These are phyloP conservation scores for Monilinia laxa DNA, from an alignment of 2,329 filamentous ascomycete species.

Conservation along the genomic window DNA sequence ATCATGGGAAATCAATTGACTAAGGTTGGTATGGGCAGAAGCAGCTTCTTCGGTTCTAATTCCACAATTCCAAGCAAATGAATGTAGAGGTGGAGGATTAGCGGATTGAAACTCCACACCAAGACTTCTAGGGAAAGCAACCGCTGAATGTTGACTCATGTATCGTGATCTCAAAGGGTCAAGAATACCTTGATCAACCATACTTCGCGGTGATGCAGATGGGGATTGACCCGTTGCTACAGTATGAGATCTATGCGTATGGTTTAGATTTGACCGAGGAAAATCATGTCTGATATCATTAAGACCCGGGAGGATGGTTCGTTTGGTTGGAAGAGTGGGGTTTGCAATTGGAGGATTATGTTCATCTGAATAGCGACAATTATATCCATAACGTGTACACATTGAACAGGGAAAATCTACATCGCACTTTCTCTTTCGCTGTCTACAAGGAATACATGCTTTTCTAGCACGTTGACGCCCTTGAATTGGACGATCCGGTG, in stretches of 20 bases:
- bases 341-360: neutral
- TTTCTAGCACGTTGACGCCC: conserved; percentile 30
- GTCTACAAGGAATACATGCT: conserved; percentile 34
- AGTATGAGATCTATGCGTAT: neutral
- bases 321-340: neutral
- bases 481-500: conserved; percentile 2
- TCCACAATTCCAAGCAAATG: conserved; percentile 43
- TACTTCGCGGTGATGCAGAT: conserved; percentile 24
- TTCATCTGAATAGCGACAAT: conserved; percentile 31
- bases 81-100: conserved; percentile 42
- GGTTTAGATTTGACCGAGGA: neutral
- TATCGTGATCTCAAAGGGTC: conserved; percentile 22
- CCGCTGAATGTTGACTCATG: conserved; percentile 37
- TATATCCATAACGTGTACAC: conserved; percentile 33
- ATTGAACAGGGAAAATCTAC: conserved; percentile 32
- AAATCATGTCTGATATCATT: neutral
- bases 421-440: conserved; percentile 36
- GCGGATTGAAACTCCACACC: conserved; percentile 39
- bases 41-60: conserved; percentile 34
- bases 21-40: conserved; percentile 30
- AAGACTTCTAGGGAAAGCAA: conserved; percentile 41
- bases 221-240: neutral
- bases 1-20: conserved; percentile 26
- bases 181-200: conserved; percentile 26
- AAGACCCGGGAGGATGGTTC: neutral